Evolutionary conservation across 2,329 filamentous ascomycete genomes (phyloP), one percentile per base, ranked within the genome.

Genomic region (Botrytis deweyae): DNA sequence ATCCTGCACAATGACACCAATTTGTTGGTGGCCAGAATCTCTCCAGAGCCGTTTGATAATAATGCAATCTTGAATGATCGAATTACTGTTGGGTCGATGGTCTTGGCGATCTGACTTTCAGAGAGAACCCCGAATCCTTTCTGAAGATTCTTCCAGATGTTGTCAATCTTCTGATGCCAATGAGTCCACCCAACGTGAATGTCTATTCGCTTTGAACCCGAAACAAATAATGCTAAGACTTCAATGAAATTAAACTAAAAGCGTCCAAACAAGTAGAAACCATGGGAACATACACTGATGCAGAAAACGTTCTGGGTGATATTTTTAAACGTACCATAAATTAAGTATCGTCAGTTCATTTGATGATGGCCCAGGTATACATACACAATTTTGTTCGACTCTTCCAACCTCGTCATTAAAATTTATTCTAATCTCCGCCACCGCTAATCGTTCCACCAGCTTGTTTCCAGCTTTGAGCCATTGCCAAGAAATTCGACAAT

Each of bases 401-500:
- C 40, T 14, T 14, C 20, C 12, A n/a, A 70, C 25, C n/a, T 29
- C 7, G 55, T 33, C 36, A 63, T 70, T 49, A 36, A 59, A 22
- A 29, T 64, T 22, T 33, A n/a, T 38, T 70, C 40, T 72, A n/a
- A 20, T 61, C 64, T 36, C 72, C 66, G 16, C 72, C 36, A 63
- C 72, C 72, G 18, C 42, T 33, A 42, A 74, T 74, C 29, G 72
- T 66, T 8, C 81, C 81, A 73, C 81, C 81, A 75, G 78, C 76
- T 72, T 81, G 77, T 66, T 81, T 81, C 80, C 95, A 98, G 78
- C 90, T 90, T 82, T 94, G 91, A 73, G 95, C 95, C 88, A 92
- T 92, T 76, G 93, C 91, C 84, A 98, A 85, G 82, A 98, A 86
- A 81, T 92, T 93, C 70, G 93, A 93, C 82, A 98, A 85, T 79